A percentile compares a stretch with the other conserved stretches of the same genome.
phyloP scores from a whole-genome alignment of 2,329 filamentous ascomycete genomes.

The Sporothrix protearum region DNA sequence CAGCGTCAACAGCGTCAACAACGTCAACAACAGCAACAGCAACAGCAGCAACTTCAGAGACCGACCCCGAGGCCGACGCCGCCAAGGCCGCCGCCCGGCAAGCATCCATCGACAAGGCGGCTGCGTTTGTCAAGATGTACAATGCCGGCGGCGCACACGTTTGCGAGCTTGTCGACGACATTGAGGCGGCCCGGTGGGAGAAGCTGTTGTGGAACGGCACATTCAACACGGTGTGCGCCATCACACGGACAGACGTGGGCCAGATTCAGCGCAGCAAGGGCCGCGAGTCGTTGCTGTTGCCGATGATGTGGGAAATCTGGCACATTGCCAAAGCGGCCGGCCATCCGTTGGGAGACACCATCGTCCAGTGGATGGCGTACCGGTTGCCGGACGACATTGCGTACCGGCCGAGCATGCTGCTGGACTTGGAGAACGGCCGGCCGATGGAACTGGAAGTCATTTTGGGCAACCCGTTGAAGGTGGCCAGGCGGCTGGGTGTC shows the following conservation, averaged over 20 bases:
- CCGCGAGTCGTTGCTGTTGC: slow-evolving; percentile 31
- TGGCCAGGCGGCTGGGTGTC: slow-evolving; percentile 27
- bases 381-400: slow-evolving; percentile 33
- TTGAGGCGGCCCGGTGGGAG: slow-evolving; percentile 27
- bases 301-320: slow-evolving; percentile 38
- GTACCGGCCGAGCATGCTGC: slow-evolving; percentile 36
- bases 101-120: background rate
- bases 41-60: background rate
- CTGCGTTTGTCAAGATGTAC: slow-evolving; percentile 19
- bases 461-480: slow-evolving; percentile 35
- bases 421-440: slow-evolving; percentile 33
- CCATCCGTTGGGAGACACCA: slow-evolving; percentile 30
- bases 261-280: slow-evolving; percentile 28
- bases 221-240: slow-evolving; percentile 28
- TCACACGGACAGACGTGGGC: slow-evolving; percentile 26
- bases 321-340: slow-evolving; percentile 36
- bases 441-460: slow-evolving; percentile 37
- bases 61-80: background rate
- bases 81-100: background rate
- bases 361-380: slow-evolving; percentile 34
- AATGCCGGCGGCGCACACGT: slow-evolving; percentile 22
- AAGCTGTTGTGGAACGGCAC: slow-evolving; percentile 29
- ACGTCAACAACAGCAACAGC: too few species aligned
- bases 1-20: too few species aligned
- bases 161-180: slow-evolving; percentile 23